Base-by-base conservation (phyloP, 441 rosid species). In the Gossypium aridum region DNA sequence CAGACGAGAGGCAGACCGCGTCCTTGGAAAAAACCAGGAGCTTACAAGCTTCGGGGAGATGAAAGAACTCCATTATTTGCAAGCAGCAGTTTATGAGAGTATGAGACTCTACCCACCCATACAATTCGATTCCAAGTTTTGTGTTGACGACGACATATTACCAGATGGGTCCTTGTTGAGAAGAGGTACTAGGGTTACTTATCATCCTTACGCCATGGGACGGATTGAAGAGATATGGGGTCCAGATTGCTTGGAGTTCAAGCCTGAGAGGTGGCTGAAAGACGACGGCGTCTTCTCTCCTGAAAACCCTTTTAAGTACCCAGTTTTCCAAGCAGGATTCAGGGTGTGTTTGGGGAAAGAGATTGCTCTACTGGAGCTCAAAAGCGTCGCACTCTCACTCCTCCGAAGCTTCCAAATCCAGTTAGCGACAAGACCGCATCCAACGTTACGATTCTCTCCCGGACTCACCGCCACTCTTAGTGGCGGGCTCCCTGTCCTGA, bases 381-480 rank as follows among this genome's bases (percentile, higher is more conserved):
- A 84, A 70, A 71, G 54, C 53, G 83, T 77, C n/a, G 81, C 84
- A 2, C 63, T 86, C 47, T 74, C 86, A 7, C 39, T 88, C 16
- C 64, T 88, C 23, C 78, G 85, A 14, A 57, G 77, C 7, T 88
- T 85, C 73, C 51, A 78, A 2, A 51, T 89, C 63, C 47, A 83
- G 53, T 49, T 78, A 26, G 75, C 43, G 43, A 37, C 43, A 37
- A 37, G 43, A 51, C 55, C 55, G 1, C 23, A 54, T 45, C 73
- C 39, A 45, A 72, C 59, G 2, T 86, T 83, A 2, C 74, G 69
- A 17, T 88, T 88, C 81, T 81, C 85, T 7, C 84, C 90, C 0
- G 90, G 92, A 0, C 84, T 88, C n/a, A 88, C 92, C 0, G 87
- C 92, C 71, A 85, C 86, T 19, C 72, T 88, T 56, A 43, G 79